Evolutionary conservation across 768 basidiomycete species (phyloP), one percentile per base, ranked within the genome.

Genomic region (Daedalea quercina): DNA sequence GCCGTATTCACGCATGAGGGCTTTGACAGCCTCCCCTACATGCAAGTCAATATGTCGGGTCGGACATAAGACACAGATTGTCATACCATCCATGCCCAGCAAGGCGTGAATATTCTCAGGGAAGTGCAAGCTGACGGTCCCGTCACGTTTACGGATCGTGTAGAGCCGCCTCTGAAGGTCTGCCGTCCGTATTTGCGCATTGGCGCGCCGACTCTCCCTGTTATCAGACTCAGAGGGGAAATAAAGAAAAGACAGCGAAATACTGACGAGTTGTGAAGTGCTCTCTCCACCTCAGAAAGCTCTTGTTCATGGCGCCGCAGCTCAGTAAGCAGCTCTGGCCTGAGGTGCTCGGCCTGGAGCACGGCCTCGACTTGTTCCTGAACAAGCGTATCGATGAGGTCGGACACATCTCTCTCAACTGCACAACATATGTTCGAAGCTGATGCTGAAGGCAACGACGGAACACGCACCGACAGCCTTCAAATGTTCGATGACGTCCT

Each of bases 131-230:
- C 79, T 80, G 44, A 80, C 67, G 24, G 63, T 62, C 13, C 81
- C 82, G 51, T 78, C 66, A 4, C 66, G 20, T 67, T 71, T 77
- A 57, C 73, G 73, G 40, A 84, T 75, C 0, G 74, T 74, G 34
- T 74, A 71, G 2, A 84, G 67, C 13, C 54, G 59, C 3, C 72
- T 73, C 33, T 74, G 65, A 1, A 68, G 59, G 34, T 74, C 72
- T 37, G 68, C 70, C 7, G 69, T 68, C 25, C 76, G 69, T 20
- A 84, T 63, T 4, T 68, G 64, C 12, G 73, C 72, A 59, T 85
- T 85, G 11, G 70, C 66, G 4, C 81, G 75, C 6, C 78, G 75
- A 53, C 77, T 81, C 61, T 84, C 82, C 15, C 82, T 85, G 60
- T 11, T 4, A 31, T 4, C 28, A 31, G 9, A 24, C 26, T 9